Base-by-base conservation (phyloP, 305 asterid species). In the Ajuga reptans region DNA sequence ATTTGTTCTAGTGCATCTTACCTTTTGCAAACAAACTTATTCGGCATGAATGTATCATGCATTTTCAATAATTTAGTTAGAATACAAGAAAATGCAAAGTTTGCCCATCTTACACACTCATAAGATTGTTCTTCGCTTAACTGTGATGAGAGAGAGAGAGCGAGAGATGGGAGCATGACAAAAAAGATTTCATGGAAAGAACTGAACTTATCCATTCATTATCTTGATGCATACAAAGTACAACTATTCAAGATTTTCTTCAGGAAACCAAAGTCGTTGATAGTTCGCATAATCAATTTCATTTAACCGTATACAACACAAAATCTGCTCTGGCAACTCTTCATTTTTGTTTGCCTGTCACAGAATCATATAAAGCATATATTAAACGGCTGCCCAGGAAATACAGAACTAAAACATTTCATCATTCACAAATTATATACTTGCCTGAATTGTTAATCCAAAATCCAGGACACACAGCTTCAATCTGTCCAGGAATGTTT, bases 401-500 rank as follows among this genome's bases (percentile, higher is more conserved):
- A 9, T 46, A 49, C 15, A 49, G 54, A 69, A 4, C 29, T 24
- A 2, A 15, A 15, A 34, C 7, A 37, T 49, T 14, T 72, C 45
- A 15, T 39, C 64, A 39, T 16, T 4, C 6, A 18, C 41, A 60
- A 74, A 27, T 62, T 52, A 8, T 55, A 76, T 45, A 77, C 89
- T 89, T 78, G 77, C 99, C 97, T 94, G 98, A 77, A 94, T 94
- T 21, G 98, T 94, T 71, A 94, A 84, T 50, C 96, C 99, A 66
- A 94, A 84, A 84, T 94, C 99, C 86, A 91, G 77, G 27, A 82
- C 73, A 74, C 96, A 91, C 39, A 80, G 81, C 91, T 94, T 94
- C 71, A 94, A 78, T 81, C 97, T 77, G 75, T 89, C 96, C 14
- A 86, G 76, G 77, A 94, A 94, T 66, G 94, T 81, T 70, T 84